phyloP scores from a whole-genome alignment of 805 yeast species.

The Hanseniaspora lachancei region DNA sequence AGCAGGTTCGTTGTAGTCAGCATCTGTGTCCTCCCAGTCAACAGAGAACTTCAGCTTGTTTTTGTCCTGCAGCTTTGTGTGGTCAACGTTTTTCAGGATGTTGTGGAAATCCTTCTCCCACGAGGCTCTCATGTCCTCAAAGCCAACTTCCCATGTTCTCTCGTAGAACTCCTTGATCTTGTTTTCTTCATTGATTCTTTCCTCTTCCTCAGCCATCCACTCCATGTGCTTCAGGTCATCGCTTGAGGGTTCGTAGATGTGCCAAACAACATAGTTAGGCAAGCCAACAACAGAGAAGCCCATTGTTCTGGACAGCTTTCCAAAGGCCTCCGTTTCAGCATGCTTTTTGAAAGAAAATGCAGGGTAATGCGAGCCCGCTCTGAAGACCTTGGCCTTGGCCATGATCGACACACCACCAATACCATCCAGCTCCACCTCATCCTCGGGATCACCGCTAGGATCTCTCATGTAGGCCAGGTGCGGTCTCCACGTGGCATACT shows the following conservation, averaged over 20 bases:
- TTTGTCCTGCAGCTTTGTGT: conserved; percentile 33
- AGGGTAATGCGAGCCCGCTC: conserved; percentile 86
- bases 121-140: conserved; percentile 55
- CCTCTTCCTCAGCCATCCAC: conserved; percentile 76
- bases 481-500: conserved; percentile 96
- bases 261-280: conserved; percentile 95
- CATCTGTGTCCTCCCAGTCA: conserved; percentile 13
- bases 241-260: conserved; percentile 84
- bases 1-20: conserved; percentile 1
- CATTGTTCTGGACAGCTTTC: conserved; percentile 76
- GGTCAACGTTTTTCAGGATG: conserved; percentile 66
- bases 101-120: conserved; percentile 64
- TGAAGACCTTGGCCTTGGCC: conserved; percentile 74
- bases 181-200: conserved; percentile 47
- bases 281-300: conserved; percentile 76
- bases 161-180: conserved; percentile 53
- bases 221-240: conserved; percentile 84
- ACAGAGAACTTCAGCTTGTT: conserved; percentile 61
- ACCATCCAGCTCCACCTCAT: conserved; percentile 87
- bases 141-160: conserved; percentile 64
- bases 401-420: conserved; percentile 94
- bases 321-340: conserved; percentile 97
- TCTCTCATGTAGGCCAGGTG: conserved; percentile 90
- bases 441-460: conserved; percentile 88
- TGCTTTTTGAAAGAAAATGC: conserved; percentile 92